phyloP scores from a whole-genome alignment of 108 stramenopile genomes.

The Parmales sp. region DNA sequence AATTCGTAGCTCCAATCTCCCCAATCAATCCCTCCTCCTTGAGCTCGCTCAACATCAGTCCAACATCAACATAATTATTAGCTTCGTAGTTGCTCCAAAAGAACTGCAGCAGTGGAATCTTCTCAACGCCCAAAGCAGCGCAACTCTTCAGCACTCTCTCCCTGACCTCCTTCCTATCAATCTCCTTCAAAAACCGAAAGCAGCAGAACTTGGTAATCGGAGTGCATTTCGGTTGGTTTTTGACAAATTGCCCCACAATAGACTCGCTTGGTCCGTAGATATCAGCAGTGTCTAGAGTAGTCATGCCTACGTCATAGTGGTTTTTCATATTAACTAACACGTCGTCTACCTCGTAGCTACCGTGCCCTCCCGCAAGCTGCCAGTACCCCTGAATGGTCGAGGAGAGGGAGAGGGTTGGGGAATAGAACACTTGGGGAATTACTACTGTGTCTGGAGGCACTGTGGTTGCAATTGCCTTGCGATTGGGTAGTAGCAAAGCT shows the following conservation, averaged over 20 bases:
- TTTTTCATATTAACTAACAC: constrained; percentile 15
- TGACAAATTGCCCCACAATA: constrained; percentile 40
- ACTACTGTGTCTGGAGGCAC: no score
- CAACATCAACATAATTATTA: constrained; percentile 39
- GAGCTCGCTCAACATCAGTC: constrained; percentile 35
- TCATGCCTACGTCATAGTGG: constrained; percentile 29
- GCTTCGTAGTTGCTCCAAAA: constrained; percentile 40
- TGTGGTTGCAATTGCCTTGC: no score
- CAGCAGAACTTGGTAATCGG: constrained; percentile 41
- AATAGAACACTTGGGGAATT: no score
- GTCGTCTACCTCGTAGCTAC: constrained; percentile 29
- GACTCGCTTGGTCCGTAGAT: constrained; percentile 44
- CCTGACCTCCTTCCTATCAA: constrained; percentile 33
- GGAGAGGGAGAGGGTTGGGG: no score
- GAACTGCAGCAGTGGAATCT: constrained; percentile 35
- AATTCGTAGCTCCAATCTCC: constrained; percentile 49
- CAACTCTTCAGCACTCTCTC: constrained; percentile 17
- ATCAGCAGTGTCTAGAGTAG: constrained; percentile 47
- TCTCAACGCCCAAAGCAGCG: constrained; percentile 22
- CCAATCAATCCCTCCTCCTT: constrained; percentile 44
- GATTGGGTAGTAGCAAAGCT: no score
- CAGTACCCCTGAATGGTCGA: constrained; percentile 44
- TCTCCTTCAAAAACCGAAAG: constrained; percentile 38
- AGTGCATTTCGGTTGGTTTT: constrained; percentile 12
- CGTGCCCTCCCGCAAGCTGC: constrained; percentile 54